Base-by-base conservation (phyloP, 768 basidiomycete species). In the Kwoniella europaea region DNA sequence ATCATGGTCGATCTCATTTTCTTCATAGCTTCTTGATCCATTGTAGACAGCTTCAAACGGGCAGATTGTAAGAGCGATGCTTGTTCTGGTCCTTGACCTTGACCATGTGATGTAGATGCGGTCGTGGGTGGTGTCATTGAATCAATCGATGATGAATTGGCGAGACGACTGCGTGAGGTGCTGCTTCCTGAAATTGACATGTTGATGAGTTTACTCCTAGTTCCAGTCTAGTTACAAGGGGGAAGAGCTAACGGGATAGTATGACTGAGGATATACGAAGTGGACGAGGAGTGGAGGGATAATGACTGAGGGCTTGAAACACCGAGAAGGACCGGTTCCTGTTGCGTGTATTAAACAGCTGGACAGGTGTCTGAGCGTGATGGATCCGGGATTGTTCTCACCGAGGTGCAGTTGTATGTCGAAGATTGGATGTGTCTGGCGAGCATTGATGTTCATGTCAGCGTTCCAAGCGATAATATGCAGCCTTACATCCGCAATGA, bases 11-110 rank as follows among this genome's bases (percentile, higher is more conserved):
- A 61, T 22, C 79, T 35, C 18, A 78, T 35, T 41, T 73, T 71
- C 59, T 69, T 65, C 79, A 80, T 80, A 3, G 79, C 79, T 63
- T 76, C 77, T 61, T 71, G 72, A 71, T 80, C 79, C 50, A 67
- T 68, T 7, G 63, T 63, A 18, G 71, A 72, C 43, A 80, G 42
- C 59, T 78, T 78, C 46, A 67, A 35, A 10, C 79, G 43, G 9
- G 71, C 77, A 16, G 74, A 69, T 54, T 79, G 71, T 1, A 79
- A 41, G 10, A 76, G 52, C 9, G 67, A 64, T 1, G 68, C 55
- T 55, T 67, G 55, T 27, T 61, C 54, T 16, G 68, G 58, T 12
- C 58, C 46, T 50, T 50, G 54, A 42, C 4, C 52, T 42, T 65
- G 35, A 6, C 35, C 35, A 35, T 55, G 12, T 35, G 46, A 15